These are phyloP conservation scores for Capsicum baccatum DNA, from an alignment of 257 asterid genomes.

Conservation along the genomic window DNA sequence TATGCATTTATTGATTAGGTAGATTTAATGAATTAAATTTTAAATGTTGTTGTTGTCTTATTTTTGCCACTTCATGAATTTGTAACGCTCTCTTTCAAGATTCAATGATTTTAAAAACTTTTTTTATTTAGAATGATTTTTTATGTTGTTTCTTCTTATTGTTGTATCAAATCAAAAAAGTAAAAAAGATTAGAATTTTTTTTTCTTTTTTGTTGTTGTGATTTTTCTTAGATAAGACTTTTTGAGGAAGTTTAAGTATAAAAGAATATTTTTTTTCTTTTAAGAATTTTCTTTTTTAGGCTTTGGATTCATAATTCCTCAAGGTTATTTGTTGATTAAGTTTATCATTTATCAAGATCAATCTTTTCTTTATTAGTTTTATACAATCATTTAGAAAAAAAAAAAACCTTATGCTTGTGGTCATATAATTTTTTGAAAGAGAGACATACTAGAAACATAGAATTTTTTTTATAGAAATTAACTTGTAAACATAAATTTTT, in stretches of 20 bases:
- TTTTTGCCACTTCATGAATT: background rate
- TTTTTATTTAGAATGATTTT: no score
- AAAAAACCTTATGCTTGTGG: no score
- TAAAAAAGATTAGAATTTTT: background rate
- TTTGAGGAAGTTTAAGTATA: background rate
- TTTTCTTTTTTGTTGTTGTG: background rate
- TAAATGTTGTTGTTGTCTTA: no score
- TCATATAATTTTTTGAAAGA: no score
- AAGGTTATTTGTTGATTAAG: background rate
- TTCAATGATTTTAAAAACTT: background rate
- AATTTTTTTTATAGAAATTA: no score
- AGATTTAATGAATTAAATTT: no score
- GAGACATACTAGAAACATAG: no score
- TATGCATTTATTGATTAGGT: no score
- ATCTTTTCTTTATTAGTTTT: no score
- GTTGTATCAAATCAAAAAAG: background rate
- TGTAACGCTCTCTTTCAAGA: background rate
- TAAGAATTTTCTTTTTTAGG: background rate
- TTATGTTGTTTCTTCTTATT: no score
- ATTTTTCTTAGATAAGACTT: background rate
- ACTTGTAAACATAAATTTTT: no score
- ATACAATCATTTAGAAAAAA: no score
- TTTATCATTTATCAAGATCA: background rate
- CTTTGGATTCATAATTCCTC: background rate
- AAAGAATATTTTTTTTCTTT: background rate